Conservation (phyloP, 2,329 filamentous ascomycete genomes). For the Fusarium duplospermum region DNA sequence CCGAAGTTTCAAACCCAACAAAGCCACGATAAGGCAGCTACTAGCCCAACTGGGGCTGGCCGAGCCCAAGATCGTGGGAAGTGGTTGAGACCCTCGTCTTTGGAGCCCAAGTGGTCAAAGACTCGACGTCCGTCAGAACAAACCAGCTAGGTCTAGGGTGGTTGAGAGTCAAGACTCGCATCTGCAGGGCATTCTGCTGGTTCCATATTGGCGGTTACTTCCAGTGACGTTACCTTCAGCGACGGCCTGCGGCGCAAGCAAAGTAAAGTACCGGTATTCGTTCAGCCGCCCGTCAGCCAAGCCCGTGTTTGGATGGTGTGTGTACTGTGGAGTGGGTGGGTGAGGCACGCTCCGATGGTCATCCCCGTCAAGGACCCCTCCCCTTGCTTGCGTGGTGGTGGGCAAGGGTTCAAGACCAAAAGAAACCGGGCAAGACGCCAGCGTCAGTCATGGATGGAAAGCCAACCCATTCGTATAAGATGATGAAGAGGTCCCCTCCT, state of each 20-base stretch:
- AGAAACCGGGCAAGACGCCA: conserved; percentile 45
- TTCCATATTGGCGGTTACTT: not conserved
- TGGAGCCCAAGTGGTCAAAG: conserved; percentile 7
- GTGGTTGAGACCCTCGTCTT: not conserved
- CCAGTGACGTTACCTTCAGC: not conserved
- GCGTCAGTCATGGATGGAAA: conserved; percentile 17
- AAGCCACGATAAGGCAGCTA: conserved; percentile 18
- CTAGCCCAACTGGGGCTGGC: not conserved
- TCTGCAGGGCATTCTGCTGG: not conserved
- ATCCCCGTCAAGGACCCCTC: conserved; percentile 37
- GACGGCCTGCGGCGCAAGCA: not conserved
- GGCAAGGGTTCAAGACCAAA: conserved; percentile 36
- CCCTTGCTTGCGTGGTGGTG: conserved; percentile 34
- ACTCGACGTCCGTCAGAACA: not conserved
- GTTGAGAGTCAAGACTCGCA: not conserved
- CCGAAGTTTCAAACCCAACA: conserved; percentile 21
- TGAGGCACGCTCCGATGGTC: conserved; percentile 32
- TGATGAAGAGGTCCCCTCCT: conserved; percentile 32
- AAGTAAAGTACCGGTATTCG: not conserved
- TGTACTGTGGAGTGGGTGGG: conserved; percentile 32
- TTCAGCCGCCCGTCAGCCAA: not conserved
- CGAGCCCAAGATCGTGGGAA: not conserved
- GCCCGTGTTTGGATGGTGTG: conserved; percentile 18
- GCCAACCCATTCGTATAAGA: conserved; percentile 39
- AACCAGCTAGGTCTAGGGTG: not conserved